These are phyloP conservation scores for Boeremia lycopersici DNA, from an alignment of 2,329 filamentous ascomycete species.

Conservation along the genomic window DNA sequence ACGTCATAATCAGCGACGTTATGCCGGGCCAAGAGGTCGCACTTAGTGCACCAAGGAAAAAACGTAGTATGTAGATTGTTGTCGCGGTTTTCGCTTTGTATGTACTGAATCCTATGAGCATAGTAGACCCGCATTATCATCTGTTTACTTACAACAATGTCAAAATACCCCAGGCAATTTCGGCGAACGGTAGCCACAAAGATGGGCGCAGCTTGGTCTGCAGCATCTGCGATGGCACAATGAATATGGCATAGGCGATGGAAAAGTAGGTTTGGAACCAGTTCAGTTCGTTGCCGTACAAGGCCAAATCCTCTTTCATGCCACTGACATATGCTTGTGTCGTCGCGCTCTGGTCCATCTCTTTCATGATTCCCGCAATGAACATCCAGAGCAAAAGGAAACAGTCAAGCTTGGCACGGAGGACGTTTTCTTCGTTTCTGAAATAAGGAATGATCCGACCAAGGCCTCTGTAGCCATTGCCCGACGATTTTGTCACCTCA, in stretches of 20 bases:
- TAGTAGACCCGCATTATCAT: not conserved
- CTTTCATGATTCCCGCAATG: conserved; percentile 16
- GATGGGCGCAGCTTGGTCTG: conserved; percentile 13
- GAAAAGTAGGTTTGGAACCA: conserved; percentile 16
- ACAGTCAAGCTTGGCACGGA: conserved; percentile 15
- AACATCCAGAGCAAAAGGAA: conserved; percentile 19
- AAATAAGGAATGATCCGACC: conserved; percentile 7
- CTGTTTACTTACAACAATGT: conserved; percentile 6
- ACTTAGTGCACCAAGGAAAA: conserved; percentile 1
- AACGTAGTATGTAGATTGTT: conserved; percentile 7
- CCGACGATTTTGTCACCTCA: not conserved
- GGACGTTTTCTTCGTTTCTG: conserved; percentile 9
- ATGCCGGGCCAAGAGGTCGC: conserved; percentile 9
- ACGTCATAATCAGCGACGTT: conserved; percentile 8
- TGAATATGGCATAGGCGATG: conserved; percentile 14
- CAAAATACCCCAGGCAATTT: conserved; percentile 7
- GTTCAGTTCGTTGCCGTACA: conserved; percentile 20
- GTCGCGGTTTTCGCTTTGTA: conserved; percentile 11
- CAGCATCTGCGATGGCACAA: conserved; percentile 16
- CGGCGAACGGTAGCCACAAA: not conserved
- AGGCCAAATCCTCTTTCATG: conserved; percentile 20
- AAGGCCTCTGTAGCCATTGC: not conserved
- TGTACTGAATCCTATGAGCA: not conserved
- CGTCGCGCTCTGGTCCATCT: conserved; percentile 15
- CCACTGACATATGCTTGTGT: conserved; percentile 21